Evolutionary conservation across 148 eudicot species (phyloP), one percentile per base, ranked within the genome.

Genomic region (Amaranthus cruentus): DNA sequence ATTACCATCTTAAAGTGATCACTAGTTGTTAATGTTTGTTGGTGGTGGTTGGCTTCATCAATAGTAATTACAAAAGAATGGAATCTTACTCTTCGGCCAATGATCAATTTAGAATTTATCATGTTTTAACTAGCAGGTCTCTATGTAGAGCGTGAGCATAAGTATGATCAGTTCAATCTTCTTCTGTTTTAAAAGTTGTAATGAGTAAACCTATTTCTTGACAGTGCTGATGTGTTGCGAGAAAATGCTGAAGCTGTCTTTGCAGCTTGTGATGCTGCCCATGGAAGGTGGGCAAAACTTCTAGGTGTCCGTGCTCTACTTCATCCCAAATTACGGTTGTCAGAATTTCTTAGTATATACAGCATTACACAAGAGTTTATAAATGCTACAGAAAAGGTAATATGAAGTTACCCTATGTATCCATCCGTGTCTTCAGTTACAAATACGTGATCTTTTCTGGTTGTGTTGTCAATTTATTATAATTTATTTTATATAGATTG

Each of bases 251-350:
- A 96, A 80, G 97, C 96, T 75, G 94, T 96, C 62, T 92, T 92
- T 89, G 97, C 99, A 55, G 97, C 92, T 69, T 96, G 99, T 83
- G 99, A 96, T 79, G 89, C 93, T 75, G 96, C 97, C 74, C 97
- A 96, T 87, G 97, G 92, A 81, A 92, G 97, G 79, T 96, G 99
- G 97, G 99, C 99, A 70, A 96, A 92, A 82, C 91, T 96, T 55
- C 91, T 96, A 82, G 97, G 97, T 55, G 97, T 96, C 21, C 99
- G 99, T 76, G 95, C 97, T 77, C 83, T 83, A 78, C 91, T 96
- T 81, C 99, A 96, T 75, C 92, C 96, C 50, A 90, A 85, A 78
- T 80, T 96, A 80, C 89, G 88, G 78, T 82, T 96, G 86, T 90
- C 81, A 71, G 99, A 96, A 76, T 96, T 96, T 76, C 81, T 96